Percentiles rank a stretch among this genome's conserved stretches.
phyloP scores from a whole-genome alignment of 2,329 filamentous ascomycete species.

The Trichoderma atroviride region DNA sequence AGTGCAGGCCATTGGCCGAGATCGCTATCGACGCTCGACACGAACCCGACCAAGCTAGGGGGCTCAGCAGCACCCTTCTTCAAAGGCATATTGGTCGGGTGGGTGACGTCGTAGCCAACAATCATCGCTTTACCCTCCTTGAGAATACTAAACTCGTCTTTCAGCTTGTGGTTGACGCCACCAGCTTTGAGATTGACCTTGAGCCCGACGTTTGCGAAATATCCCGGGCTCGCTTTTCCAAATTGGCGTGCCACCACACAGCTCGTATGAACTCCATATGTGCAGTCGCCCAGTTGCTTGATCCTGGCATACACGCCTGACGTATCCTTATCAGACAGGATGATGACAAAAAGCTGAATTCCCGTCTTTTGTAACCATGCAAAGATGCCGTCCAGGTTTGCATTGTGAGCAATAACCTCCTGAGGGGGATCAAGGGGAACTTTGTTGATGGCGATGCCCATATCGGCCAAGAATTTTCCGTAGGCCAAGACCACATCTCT shows the following conservation, averaged over 20 bases:
- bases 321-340: slow-evolving; percentile 57
- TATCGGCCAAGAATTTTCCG: slow-evolving; percentile 40
- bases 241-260: slow-evolving; percentile 56
- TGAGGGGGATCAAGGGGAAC: slow-evolving; percentile 27
- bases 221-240: slow-evolving; percentile 44
- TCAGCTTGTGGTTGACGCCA: slow-evolving; percentile 70
- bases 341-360: slow-evolving; percentile 59
- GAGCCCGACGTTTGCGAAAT: slow-evolving; percentile 70
- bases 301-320: slow-evolving; percentile 63
- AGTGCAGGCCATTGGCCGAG: slow-evolving; percentile 79
- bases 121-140: slow-evolving; percentile 76
- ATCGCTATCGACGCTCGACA: slow-evolving; percentile 70
- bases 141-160: slow-evolving; percentile 60
- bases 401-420: slow-evolving; percentile 16
- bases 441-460: slow-evolving; percentile 46
- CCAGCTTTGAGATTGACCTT: slow-evolving; percentile 84
- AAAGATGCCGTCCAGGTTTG: slow-evolving; percentile 39
- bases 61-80: slow-evolving; percentile 41
- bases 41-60: slow-evolving; percentile 79
- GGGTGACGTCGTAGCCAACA: slow-evolving; percentile 86
- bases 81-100: slow-evolving; percentile 67
- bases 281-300: slow-evolving; percentile 69
- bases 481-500: slow-evolving; percentile 39
- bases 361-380: slow-evolving; percentile 35
- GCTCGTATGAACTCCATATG: slow-evolving; percentile 68